phyloP scores from a whole-genome alignment of 1,284 basidiomycete genomes.

The Heterobasidion parviporum region DNA sequence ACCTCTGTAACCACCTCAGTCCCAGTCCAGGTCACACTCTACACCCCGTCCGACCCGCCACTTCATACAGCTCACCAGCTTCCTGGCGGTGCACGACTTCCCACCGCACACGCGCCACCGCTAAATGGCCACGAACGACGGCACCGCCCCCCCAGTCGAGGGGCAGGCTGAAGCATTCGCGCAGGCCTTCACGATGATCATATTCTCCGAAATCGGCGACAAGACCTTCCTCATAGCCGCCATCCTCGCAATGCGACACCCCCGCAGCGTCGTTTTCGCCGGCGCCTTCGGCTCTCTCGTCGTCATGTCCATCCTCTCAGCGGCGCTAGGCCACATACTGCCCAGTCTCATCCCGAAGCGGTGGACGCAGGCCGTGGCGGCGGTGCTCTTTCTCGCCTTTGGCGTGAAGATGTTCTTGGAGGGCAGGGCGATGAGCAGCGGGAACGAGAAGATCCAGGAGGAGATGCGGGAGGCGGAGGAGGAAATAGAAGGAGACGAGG shows the following conservation, averaged over 20 bases:
- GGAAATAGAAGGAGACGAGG: constrained; percentile 74
- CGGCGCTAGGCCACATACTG: constrained; percentile 80
- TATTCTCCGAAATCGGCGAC: constrained; percentile 91
- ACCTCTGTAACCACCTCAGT: too few relatives aligned
- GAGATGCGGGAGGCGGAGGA: constrained; percentile 91
- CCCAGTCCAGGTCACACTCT: too few relatives aligned
- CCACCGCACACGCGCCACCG: neutral
- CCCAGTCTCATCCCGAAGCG: constrained; percentile 74
- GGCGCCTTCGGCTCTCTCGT: constrained; percentile 87
- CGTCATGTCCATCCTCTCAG: constrained; percentile 89
- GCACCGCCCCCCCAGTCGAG: neutral
- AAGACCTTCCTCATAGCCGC: constrained; percentile 98
- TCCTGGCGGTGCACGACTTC: neutral
- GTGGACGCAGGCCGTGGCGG: constrained; percentile 76
- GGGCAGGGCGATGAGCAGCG: constrained; percentile 67
- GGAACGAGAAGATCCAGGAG: constrained; percentile 78
- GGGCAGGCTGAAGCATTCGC: constrained; percentile 36
- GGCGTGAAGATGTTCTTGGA: constrained; percentile 83
- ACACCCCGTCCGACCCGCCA: too few relatives aligned
- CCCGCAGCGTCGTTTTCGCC: constrained; percentile 77
- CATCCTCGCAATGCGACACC: constrained; percentile 93
- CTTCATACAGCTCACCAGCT: neutral
- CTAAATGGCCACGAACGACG: neutral
- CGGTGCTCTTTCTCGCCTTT: constrained; percentile 79
- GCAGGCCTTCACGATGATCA: constrained; percentile 82